phyloP scores from a whole-genome alignment of 208 protist species.

The Crithidia brevicula region DNA sequence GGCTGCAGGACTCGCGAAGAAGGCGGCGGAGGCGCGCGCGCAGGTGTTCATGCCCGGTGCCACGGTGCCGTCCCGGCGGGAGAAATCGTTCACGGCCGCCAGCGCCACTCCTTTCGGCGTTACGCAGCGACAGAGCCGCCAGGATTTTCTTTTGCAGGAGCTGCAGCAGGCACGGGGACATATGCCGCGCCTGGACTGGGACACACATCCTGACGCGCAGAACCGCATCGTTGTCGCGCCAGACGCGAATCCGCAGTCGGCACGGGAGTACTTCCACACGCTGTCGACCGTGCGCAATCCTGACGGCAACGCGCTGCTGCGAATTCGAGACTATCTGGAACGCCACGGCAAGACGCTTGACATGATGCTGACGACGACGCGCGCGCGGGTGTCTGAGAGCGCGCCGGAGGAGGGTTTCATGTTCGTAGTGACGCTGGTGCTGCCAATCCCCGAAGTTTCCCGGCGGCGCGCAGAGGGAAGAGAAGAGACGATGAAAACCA shows the following conservation, averaged over 20 bases:
- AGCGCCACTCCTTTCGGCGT: not conserved
- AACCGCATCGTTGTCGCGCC: constrained; percentile 75
- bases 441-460: constrained; percentile 36
- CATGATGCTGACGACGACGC: constrained; percentile 8
- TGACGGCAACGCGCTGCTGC: constrained; percentile 48
- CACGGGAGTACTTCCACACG: constrained; percentile 80
- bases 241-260: constrained; percentile 18
- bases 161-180: constrained; percentile 26
- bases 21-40: not conserved
- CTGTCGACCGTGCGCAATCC: constrained; percentile 69
- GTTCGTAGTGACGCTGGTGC: constrained; percentile 37
- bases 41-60: constrained; percentile 12
- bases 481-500: not conserved
- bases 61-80: not conserved
- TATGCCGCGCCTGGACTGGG: constrained; percentile 63
- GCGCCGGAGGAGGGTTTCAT: constrained; percentile 5
- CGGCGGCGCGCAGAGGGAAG: not conserved
- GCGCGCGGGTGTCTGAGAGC: constrained; percentile 15
- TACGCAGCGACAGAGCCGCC: constrained; percentile 3
- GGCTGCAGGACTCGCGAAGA: not conserved
- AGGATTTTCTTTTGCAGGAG: constrained; percentile 21
- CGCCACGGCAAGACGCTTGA: constrained; percentile 78
- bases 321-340: constrained; percentile 87
- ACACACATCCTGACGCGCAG: constrained; percentile 61
- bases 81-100: not conserved